Evolutionary conservation across 2,329 filamentous ascomycete species (phyloP).

Genomic region (Cercospora zeina): DNA sequence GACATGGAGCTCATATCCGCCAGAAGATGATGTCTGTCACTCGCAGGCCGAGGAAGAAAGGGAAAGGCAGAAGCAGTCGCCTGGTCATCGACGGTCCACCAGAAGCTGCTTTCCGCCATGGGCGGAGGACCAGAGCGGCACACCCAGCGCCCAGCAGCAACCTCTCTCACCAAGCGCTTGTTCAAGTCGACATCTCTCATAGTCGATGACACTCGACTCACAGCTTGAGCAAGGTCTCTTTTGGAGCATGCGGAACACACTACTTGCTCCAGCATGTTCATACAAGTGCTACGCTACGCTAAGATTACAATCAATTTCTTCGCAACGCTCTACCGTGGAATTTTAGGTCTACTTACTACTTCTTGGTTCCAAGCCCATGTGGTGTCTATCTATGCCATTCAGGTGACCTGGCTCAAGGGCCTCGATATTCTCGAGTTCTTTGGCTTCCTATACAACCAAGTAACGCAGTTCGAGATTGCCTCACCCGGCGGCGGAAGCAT

Average conservation of each 20-base stretch:
- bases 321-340: constrained; percentile 45
- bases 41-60: neutral
- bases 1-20: too few species aligned
- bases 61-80: neutral
- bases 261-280: constrained; percentile 14
- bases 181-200: neutral
- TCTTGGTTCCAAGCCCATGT: constrained; percentile 56
- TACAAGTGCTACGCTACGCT: constrained; percentile 14
- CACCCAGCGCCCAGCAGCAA: neutral
- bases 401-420: constrained; percentile 57
- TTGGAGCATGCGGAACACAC: neutral
- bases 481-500: constrained; percentile 46
- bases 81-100: neutral
- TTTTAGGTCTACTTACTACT: constrained; percentile 51
- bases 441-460: constrained; percentile 53
- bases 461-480: constrained; percentile 51
- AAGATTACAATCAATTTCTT: constrained; percentile 36
- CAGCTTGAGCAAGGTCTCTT: neutral
- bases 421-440: constrained; percentile 52
- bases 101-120: neutral
- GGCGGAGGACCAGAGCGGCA: constrained; percentile 2
- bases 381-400: constrained; percentile 58
- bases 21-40: neutral
- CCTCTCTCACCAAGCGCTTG: neutral
- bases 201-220: neutral